Conservation (phyloP, 1,284 basidiomycete genomes). For the Coniferiporia sulphurascens region DNA sequence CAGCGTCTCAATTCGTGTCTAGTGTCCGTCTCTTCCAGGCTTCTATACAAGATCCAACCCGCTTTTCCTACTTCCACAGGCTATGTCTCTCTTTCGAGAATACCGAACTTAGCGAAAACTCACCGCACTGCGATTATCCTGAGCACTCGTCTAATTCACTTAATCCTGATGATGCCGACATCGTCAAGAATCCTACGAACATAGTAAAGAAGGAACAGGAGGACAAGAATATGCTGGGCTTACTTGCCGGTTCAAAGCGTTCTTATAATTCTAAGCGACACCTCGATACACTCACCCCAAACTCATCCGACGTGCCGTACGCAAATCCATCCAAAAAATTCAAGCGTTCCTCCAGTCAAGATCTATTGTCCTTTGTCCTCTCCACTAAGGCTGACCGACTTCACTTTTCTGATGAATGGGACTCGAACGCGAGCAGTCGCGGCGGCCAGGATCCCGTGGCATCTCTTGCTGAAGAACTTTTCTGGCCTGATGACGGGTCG, state of each 20-base stretch:
- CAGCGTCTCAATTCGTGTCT: constrained; percentile 13
- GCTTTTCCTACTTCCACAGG: constrained; percentile 15
- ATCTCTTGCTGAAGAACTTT: not conserved
- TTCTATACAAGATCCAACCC: constrained; percentile 9
- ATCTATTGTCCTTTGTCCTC: constrained; percentile 13
- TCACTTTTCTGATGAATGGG: constrained; percentile 1
- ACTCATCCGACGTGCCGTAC: not conserved
- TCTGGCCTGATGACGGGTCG: constrained; percentile 5
- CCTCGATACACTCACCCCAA: not conserved
- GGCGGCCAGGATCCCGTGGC: not conserved
- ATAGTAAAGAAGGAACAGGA: not conserved
- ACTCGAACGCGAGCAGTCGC: not conserved
- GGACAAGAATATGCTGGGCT: not conserved
- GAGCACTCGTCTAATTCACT: not conserved
- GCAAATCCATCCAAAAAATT: constrained; percentile 2
- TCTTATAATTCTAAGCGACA: not conserved
- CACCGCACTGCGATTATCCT: not conserved
- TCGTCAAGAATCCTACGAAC: not conserved
- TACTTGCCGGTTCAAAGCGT: not conserved
- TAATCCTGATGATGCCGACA: not conserved
- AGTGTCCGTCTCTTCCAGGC: constrained; percentile 14
- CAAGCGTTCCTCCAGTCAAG: constrained; percentile 15
- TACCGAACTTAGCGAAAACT: not conserved
- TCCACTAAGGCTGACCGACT: constrained; percentile 16
- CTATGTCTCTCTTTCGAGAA: constrained; percentile 8